Conservation (phyloP, 2,329 filamentous ascomycete genomes). For the Pseudogymnoascus sp. region DNA sequence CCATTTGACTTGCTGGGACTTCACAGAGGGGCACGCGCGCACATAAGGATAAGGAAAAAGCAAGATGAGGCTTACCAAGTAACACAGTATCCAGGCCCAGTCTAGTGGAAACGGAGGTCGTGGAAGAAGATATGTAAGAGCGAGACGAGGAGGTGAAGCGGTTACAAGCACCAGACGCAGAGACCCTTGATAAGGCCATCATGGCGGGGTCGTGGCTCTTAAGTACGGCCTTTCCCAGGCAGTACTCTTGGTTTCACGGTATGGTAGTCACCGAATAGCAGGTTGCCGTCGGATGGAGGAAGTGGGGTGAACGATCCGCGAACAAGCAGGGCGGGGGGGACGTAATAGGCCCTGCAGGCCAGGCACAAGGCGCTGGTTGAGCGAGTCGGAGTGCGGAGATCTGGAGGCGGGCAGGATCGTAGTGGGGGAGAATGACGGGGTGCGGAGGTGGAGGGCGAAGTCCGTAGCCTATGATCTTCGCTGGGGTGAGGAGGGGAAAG, state of each 20-base stretch:
- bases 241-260: neutral
- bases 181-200: slow-evolving; percentile 1
- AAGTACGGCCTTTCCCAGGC: neutral
- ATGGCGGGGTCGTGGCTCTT: neutral
- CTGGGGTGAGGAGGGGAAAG: neutral
- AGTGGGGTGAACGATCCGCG: neutral
- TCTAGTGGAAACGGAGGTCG: neutral
- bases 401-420: slow-evolving; percentile 17
- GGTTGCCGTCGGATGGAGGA: neutral
- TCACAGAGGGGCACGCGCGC: neutral
- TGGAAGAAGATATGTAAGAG: neutral
- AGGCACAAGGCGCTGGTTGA: neutral
- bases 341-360: neutral
- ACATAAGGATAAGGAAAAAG: neutral
- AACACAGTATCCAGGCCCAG: neutral
- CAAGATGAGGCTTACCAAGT: slow-evolving; percentile 3
- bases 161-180: slow-evolving; percentile 5
- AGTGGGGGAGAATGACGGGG: slow-evolving; percentile 27
- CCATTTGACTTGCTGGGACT: neutral
- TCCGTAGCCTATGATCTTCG: slow-evolving; percentile 14
- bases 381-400: slow-evolving; percentile 4
- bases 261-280: neutral
- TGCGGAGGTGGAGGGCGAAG: slow-evolving; percentile 10
- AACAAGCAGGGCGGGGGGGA: neutral
- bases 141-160: neutral